These are phyloP conservation scores for Murraya koenigii DNA, from an alignment of 345 rosid genomes.

Conservation along the genomic window DNA sequence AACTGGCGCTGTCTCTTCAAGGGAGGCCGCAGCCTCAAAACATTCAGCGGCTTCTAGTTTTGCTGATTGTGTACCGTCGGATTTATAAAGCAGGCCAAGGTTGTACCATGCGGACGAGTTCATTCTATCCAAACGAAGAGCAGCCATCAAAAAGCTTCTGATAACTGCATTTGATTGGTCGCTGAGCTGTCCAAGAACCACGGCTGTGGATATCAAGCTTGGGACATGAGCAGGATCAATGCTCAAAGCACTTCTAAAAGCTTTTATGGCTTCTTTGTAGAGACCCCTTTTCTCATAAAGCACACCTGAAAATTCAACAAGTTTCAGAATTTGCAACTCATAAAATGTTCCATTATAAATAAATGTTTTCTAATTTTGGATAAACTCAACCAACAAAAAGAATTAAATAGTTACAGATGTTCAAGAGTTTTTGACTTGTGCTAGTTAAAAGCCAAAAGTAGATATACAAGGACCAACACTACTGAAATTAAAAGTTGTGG, in stretches of 20 bases:
- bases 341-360: not conserved
- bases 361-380: not conserved
- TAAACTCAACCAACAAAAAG: not conserved
- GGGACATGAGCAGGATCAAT: conserved; percentile 64
- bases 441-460: not conserved
- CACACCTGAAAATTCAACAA: conserved; percentile 38
- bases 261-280: conserved; percentile 54
- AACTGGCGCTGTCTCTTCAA: conserved; percentile 68
- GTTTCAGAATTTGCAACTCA: not conserved
- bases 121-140: conserved; percentile 55
- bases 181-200: conserved; percentile 41
- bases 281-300: conserved; percentile 50
- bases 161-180: conserved; percentile 33
- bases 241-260: conserved; percentile 49
- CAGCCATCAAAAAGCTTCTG: conserved; percentile 68
- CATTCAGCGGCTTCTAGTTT: conserved; percentile 56
- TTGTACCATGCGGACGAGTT: conserved; percentile 73
- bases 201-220: conserved; percentile 64
- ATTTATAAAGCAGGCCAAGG: conserved; percentile 56
- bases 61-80: conserved; percentile 43
- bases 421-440: not conserved
- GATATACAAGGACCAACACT: not conserved
- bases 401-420: not conserved
- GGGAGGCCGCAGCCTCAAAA: conserved; percentile 57
- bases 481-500: not conserved